A percentile compares a stretch with the other conserved stretches of the same genome.
phyloP scores from a whole-genome alignment of 345 rosid species.

The Triadica sebifera region DNA sequence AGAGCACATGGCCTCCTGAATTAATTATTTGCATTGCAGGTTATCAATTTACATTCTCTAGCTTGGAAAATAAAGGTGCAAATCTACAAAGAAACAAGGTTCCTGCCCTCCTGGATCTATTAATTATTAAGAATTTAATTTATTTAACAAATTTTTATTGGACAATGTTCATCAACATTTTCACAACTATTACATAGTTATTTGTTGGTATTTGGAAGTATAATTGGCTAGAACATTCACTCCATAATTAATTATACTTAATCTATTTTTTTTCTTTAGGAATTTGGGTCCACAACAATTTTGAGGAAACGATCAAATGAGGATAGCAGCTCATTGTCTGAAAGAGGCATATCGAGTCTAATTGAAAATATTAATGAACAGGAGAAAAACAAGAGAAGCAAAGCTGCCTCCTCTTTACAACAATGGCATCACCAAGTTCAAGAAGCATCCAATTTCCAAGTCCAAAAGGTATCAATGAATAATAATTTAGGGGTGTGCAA shows the following conservation, averaged over 20 bases:
- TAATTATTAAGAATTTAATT: neutral
- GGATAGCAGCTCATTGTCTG: neutral
- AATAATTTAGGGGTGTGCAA: too few relatives aligned
- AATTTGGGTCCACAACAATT: slow-evolving; percentile 7
- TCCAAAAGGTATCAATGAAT: slow-evolving; percentile 18
- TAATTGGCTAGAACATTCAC: neutral
- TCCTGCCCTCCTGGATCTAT: slow-evolving; percentile 21
- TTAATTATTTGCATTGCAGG: slow-evolving; percentile 17
- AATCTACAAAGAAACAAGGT: slow-evolving; percentile 20
- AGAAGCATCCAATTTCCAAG: too few relatives aligned
- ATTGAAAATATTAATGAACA: slow-evolving; percentile 9
- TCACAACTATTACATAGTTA: too few relatives aligned
- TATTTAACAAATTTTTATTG: too few relatives aligned
- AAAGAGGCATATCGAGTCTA: neutral
- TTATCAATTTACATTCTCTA: slow-evolving; percentile 21
- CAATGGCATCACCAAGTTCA: slow-evolving; percentile 21
- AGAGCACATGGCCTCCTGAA: too few relatives aligned
- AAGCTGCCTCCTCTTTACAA: slow-evolving; percentile 13
- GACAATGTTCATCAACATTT: neutral
- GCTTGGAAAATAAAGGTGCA: slow-evolving; percentile 13
- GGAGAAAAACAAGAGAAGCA: slow-evolving; percentile 38
- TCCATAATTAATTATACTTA: neutral
- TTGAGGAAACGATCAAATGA: slow-evolving; percentile 28
- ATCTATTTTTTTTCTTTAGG: slow-evolving; percentile 10
- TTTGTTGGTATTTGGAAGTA: neutral